These are phyloP conservation scores for Laburnicola sp. DNA, from an alignment of 2,329 filamentous ascomycete species.

Conservation along the genomic window DNA sequence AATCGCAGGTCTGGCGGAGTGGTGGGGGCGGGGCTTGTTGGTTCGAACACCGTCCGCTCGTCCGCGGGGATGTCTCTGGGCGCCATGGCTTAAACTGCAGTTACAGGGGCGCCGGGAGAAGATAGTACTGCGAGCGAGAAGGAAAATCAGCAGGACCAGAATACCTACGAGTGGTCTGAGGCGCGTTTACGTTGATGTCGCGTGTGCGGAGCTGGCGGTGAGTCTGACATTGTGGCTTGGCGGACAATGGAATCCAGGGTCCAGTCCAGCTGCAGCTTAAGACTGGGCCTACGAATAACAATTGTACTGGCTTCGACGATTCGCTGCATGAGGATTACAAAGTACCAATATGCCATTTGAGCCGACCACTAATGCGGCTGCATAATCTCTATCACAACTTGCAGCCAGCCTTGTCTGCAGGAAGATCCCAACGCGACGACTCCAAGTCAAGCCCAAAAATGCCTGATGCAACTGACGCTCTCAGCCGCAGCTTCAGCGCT, in stretches of 20 bases:
- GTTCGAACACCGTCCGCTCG: slow-evolving; percentile 47
- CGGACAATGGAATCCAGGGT: slow-evolving; percentile 31
- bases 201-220: slow-evolving; percentile 3
- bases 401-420: too few relatives aligned
- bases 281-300: too few relatives aligned
- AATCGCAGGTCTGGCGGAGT: slow-evolving; percentile 73
- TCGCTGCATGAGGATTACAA: too few relatives aligned
- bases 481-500: too few relatives aligned
- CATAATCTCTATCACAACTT: too few relatives aligned
- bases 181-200: neutral
- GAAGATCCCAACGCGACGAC: too few relatives aligned
- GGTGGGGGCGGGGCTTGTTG: slow-evolving; percentile 45
- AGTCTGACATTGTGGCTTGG: slow-evolving; percentile 6
- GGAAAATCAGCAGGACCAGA: neutral
- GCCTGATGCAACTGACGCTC: too few relatives aligned
- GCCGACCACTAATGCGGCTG: too few relatives aligned
- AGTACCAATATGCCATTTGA: too few relatives aligned
- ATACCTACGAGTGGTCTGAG: neutral
- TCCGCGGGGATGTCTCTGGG: slow-evolving; percentile 33
- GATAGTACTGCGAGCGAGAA: neutral
- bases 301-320: too few relatives aligned
- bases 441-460: too few relatives aligned
- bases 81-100: slow-evolving; percentile 25
- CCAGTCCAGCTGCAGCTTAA: slow-evolving; percentile 31
- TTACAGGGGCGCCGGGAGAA: slow-evolving; percentile 1